Conservation (phyloP, 768 basidiomycete species). For the Strobilomyces dryophilus region DNA sequence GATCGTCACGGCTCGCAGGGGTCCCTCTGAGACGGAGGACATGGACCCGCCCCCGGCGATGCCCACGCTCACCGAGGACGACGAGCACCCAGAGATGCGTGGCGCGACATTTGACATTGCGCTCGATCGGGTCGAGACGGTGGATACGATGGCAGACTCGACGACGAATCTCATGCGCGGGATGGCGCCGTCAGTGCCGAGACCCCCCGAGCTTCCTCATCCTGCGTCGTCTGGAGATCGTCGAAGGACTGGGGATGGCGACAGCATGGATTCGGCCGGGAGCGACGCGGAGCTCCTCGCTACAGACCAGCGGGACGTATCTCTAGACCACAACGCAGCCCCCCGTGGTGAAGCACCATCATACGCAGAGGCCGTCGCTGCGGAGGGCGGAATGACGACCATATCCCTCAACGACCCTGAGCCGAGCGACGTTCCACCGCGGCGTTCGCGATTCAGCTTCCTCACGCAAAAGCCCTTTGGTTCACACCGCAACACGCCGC, state of each 20-base stretch:
- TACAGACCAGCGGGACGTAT: conserved; percentile 12
- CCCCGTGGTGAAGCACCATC: conserved; percentile 63
- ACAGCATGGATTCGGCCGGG: conserved; percentile 19
- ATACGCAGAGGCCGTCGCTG: conserved; percentile 48
- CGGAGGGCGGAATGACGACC: conserved; percentile 5
- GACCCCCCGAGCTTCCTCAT: conserved; percentile 11
- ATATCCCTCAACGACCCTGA: conserved; percentile 22
- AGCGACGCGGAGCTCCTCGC: conserved; percentile 21
- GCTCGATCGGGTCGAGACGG: conserved; percentile 22
- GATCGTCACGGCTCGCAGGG: conserved; percentile 13
- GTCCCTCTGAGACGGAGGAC: conserved; percentile 23
- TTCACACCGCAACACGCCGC: conserved; percentile 23
- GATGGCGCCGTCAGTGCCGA: conserved; percentile 5
- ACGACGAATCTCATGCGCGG: conserved; percentile 20
- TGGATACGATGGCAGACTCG: conserved; percentile 22
- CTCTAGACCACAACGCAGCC: conserved; percentile 21
- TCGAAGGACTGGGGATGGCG: conserved; percentile 14
- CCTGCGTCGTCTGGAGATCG: background rate
- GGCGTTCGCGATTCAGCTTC: conserved; percentile 47
- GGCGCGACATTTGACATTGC: conserved; percentile 12
- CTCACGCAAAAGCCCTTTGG: conserved; percentile 37
- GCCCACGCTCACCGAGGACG: conserved; percentile 20
- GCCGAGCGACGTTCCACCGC: background rate
- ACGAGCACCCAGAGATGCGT: conserved; percentile 14
- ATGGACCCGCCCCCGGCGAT: conserved; percentile 6